Evolutionary conservation across 2,329 filamentous ascomycete genomes (phyloP).

Genomic region (Ophiostoma pallidulum): DNA sequence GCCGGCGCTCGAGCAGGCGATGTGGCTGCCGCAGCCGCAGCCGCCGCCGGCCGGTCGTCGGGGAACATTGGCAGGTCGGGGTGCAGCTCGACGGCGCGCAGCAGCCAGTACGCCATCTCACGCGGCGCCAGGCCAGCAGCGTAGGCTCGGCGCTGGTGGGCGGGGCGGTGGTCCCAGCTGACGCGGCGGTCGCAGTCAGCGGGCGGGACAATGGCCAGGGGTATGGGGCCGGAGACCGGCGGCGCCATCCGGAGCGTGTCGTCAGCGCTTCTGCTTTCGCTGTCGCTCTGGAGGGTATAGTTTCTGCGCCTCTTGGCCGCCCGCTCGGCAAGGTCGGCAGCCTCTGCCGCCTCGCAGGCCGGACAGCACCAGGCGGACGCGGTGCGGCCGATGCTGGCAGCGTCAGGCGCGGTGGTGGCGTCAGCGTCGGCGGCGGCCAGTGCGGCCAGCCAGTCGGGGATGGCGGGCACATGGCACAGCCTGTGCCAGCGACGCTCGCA

Average conservation of each 20-base stretch:
- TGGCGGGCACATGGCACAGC: slow-evolving; percentile 70
- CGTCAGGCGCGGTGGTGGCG: slow-evolving; percentile 57
- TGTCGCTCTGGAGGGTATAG: too few relatives aligned
- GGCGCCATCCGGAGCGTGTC: too few relatives aligned
- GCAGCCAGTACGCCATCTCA: slow-evolving; percentile 54
- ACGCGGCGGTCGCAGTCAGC: slow-evolving; percentile 12
- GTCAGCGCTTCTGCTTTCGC: too few relatives aligned
- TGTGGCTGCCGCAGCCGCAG: neutral
- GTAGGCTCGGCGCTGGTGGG: slow-evolving; percentile 49
- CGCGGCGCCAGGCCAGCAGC: slow-evolving; percentile 50
- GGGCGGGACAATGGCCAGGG: neutral
- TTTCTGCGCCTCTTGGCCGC: too few relatives aligned
- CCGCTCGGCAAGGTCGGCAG: too few relatives aligned
- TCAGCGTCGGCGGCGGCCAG: slow-evolving; percentile 45
- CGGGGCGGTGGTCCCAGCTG: slow-evolving; percentile 31
- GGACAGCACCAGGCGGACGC: neutral
- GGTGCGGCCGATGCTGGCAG: slow-evolving; percentile 17
- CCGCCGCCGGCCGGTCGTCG: slow-evolving; percentile 13
- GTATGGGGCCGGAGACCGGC: neutral
- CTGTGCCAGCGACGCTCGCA: slow-evolving; percentile 77
- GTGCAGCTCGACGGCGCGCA: slow-evolving; percentile 50
- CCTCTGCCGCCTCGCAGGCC: too few relatives aligned
- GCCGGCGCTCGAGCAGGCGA: too few relatives aligned
- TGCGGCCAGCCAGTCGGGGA: too few relatives aligned
- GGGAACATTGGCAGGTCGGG: slow-evolving; percentile 60